A percentile compares a stretch with the other conserved stretches of the same genome.
phyloP scores from a whole-genome alignment of 352 stramenopile species.

The Blastocystis sp. region DNA sequence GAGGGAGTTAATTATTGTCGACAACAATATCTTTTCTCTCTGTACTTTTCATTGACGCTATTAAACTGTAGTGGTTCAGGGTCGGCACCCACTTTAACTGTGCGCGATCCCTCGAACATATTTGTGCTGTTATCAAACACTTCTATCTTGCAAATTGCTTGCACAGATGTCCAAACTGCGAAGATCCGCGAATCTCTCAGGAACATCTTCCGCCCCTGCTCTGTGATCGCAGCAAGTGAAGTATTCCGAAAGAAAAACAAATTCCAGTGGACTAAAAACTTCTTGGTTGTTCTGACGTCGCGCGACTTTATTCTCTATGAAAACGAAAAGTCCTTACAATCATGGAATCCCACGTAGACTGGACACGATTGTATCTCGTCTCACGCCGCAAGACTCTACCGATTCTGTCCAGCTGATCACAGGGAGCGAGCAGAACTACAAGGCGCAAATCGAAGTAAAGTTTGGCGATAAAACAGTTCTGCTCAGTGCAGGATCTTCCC shows the following conservation, averaged over 20 bases:
- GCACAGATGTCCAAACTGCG: background rate
- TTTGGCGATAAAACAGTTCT: constrained; percentile 21
- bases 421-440: background rate
- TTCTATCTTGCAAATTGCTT: constrained; percentile 39
- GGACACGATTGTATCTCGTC: background rate
- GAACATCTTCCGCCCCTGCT: constrained; percentile 20
- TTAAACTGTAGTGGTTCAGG: background rate
- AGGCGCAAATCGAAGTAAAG: constrained; percentile 28
- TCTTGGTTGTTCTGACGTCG: constrained; percentile 26
- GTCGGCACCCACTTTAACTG: background rate
- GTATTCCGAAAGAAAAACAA: constrained; percentile 57
- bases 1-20: constrained; percentile 52
- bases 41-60: background rate
- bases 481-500: background rate
- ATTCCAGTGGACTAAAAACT: constrained; percentile 54
- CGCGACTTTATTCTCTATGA: constrained; percentile 49
- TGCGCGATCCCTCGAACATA: constrained; percentile 1
- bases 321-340: background rate
- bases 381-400: background rate
- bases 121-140: constrained; percentile 19
- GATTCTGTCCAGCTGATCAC: background rate
- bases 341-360: background rate
- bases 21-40: constrained; percentile 32
- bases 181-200: background rate
- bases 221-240: constrained; percentile 11